Percentiles rank a stretch among this genome's conserved stretches.
Conservation (phyloP, 805 yeast species). For the Yarrowia deformans region DNA sequence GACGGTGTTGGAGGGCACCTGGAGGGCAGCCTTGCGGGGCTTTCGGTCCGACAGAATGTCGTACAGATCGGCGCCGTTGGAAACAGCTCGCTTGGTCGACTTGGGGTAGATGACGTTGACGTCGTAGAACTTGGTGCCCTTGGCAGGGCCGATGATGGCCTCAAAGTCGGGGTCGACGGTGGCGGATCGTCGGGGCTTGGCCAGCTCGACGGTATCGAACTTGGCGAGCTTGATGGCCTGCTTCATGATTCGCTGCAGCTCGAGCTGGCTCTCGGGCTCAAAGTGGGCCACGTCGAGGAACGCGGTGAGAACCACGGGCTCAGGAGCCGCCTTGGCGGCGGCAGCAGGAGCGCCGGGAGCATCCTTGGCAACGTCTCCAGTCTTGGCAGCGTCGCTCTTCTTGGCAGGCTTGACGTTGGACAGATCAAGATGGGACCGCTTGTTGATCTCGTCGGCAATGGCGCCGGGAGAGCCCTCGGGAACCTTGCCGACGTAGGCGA, state of each 20-base stretch:
- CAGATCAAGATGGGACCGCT: conserved; percentile 71
- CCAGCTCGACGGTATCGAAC: conserved; percentile 46
- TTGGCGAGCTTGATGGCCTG: conserved; percentile 58
- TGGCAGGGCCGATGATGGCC: conserved; percentile 59
- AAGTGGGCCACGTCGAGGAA: conserved; percentile 42
- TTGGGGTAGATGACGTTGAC: conserved; percentile 50
- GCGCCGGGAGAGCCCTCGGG: conserved; percentile 60
- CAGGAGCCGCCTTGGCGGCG: conserved; percentile 23
- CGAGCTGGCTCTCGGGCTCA: conserved; percentile 44
- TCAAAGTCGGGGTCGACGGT: conserved; percentile 68
- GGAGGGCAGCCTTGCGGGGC: conserved; percentile 44
- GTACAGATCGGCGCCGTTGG: conserved; percentile 46
- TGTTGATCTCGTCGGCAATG: conserved; percentile 62
- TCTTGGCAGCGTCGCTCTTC: background rate
- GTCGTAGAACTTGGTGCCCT: conserved; percentile 48
- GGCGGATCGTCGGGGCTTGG: conserved; percentile 50
- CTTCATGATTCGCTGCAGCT: conserved; percentile 51
- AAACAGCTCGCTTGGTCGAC: conserved; percentile 42
- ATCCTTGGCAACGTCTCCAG: conserved; percentile 40
- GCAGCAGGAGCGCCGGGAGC: conserved; percentile 45
- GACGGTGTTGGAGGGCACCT: conserved; percentile 40
- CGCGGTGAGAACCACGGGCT: conserved; percentile 41
- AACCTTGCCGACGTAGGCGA: conserved; percentile 81
- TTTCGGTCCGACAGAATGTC: conserved; percentile 47
- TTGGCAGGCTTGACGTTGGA: conserved; percentile 59